Evolutionary conservation across 805 yeast genomes (phyloP).

Genomic region (Candida ortonii): DNA sequence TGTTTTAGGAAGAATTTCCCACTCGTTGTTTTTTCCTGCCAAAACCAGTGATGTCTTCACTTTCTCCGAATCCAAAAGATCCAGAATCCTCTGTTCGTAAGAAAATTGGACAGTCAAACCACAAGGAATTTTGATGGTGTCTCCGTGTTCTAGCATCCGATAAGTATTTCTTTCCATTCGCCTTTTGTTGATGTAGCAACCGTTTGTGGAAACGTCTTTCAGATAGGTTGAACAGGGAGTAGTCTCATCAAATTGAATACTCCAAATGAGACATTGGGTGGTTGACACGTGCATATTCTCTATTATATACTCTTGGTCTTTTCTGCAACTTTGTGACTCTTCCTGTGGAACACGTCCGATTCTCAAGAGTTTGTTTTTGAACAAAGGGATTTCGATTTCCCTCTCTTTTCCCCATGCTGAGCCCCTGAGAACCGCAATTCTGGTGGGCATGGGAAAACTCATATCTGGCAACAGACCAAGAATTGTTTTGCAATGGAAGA

Average conservation of each 20-base stretch:
- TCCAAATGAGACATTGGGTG: constrained; percentile 41
- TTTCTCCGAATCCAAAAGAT: background rate
- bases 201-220: constrained; percentile 51
- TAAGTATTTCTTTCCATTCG: constrained; percentile 29
- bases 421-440: constrained; percentile 6
- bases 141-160: constrained; percentile 35
- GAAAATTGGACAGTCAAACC: constrained; percentile 22
- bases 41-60: constrained; percentile 17
- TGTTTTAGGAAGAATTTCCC: constrained; percentile 42
- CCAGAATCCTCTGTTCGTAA: constrained; percentile 13
- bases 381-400: constrained; percentile 9
- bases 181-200: constrained; percentile 43
- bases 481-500: background rate
- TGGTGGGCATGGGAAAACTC: background rate
- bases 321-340: constrained; percentile 14
- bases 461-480: background rate
- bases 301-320: constrained; percentile 25
- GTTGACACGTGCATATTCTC: constrained; percentile 41
- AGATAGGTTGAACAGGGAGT: constrained; percentile 47
- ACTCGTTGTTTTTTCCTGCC: constrained; percentile 32
- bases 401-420: constrained; percentile 1
- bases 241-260: constrained; percentile 43
- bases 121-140: constrained; percentile 37
- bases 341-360: constrained; percentile 42
- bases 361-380: constrained; percentile 35